These are phyloP conservation scores for Aspergillus affinis DNA, from an alignment of 495 filamentous ascomycete genomes.

Conservation along the genomic window DNA sequence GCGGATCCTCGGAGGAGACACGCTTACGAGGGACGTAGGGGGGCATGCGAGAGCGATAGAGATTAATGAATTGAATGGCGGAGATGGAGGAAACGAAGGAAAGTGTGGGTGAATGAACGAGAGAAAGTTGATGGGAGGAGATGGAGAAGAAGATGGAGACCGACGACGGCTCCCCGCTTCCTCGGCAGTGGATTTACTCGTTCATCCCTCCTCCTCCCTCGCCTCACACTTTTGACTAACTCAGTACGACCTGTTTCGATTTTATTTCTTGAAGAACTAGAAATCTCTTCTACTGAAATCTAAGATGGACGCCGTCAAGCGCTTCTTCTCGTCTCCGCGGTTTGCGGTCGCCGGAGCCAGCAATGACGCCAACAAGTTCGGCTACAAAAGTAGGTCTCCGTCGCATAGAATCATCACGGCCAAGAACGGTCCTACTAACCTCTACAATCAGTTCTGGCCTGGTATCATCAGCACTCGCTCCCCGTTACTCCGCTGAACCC, in stretches of 20 bases:
- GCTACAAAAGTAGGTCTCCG: conserved; percentile 71
- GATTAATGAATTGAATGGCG: too few species aligned
- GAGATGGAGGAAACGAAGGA: conserved; percentile 1
- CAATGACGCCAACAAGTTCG: conserved; percentile 79
- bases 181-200: too few species aligned
- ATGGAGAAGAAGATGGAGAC: conserved; percentile 2
- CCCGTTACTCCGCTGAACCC: conserved; percentile 85
- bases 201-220: too few species aligned
- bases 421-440: conserved; percentile 5
- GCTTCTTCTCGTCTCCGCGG: conserved; percentile 78
- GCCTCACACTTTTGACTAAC: too few species aligned
- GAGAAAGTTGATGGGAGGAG: neutral
- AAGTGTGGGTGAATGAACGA: neutral
- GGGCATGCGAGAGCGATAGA: conserved; percentile 37
- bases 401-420: conserved; percentile 1
- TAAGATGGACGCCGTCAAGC: conserved; percentile 57
- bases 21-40: conserved; percentile 54
- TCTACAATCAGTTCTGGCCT: conserved; percentile 69
- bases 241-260: too few species aligned
- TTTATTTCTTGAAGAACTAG: too few species aligned
- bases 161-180: neutral
- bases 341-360: conserved; percentile 93
- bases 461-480: conserved; percentile 79
- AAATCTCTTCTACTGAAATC: too few species aligned
- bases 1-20: conserved; percentile 57